Evolutionary conservation across 805 yeast genomes (phyloP), one percentile per base, ranked within the genome.

Genomic region (Candida koratica): DNA sequence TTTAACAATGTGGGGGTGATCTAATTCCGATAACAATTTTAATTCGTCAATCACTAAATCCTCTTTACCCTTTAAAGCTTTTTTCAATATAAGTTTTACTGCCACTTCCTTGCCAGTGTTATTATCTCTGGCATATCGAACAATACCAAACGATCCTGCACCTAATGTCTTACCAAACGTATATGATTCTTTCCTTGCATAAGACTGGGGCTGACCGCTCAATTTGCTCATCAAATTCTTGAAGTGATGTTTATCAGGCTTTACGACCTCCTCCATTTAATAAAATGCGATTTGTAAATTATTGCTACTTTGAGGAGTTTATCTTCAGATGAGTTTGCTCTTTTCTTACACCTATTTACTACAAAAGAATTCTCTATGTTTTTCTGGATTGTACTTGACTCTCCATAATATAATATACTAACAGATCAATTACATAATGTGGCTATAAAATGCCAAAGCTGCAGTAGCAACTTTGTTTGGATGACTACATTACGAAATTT

Each of bases 111-210:
- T 87, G 17, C 63, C 61, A 8, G 69, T 63, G 22, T 41, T 49
- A 45, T 60, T 61, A 38, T 64, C 61, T 25, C 75, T 65, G 2
- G 96, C 97, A 44, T 75, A 73, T 48, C 95, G 72, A 3, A 90
- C 97, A 2, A 90, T 81, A 25, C 98, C 97, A 60, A 87, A 93
- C 1, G 95, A 77, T 4, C 98, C 97, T 0, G 97, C 97, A 7
- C 97, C 97, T 9, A 89, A 62, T 0, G 96, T 86, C 41, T 75
- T 77, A 9, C 89, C 90, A 56, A 88, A 85, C 6, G 79, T 75
- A 52, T 86, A 89, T 41, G 75, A 69, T 32, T 70, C 58, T 60
- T 87, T 86, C 51, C 84, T 75, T 27, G 69, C 52, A 48, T 81
- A 81, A 6, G 84, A 74, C 9, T 65, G 70, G 0, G 94, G 95